Conservation (phyloP, 2,329 filamentous ascomycete species). For the Didymella lethalis region DNA sequence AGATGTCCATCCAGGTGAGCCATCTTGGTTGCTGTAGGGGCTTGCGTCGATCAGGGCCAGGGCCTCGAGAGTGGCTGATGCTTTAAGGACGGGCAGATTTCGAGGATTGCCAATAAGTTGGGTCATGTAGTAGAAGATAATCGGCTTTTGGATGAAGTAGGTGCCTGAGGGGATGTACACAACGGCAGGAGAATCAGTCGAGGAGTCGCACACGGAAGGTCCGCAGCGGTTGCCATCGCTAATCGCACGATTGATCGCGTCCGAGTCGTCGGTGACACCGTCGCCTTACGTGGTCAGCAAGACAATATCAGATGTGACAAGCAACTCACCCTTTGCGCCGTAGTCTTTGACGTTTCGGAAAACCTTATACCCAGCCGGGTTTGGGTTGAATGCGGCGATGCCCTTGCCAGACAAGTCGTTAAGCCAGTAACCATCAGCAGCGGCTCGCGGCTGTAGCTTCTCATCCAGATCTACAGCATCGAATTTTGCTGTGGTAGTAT, state of each 20-base stretch:
- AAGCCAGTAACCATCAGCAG: slow-evolving; percentile 51
- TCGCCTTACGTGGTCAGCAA: slow-evolving; percentile 41
- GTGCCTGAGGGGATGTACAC: slow-evolving; percentile 67
- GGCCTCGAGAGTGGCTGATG: slow-evolving; percentile 60
- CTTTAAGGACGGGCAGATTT: slow-evolving; percentile 63
- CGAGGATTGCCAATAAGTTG: slow-evolving; percentile 68
- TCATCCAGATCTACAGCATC: slow-evolving; percentile 10
- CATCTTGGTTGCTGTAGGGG: slow-evolving; percentile 54
- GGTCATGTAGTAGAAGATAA: slow-evolving; percentile 71
- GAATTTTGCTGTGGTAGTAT: slow-evolving; percentile 3
- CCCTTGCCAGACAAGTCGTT: slow-evolving; percentile 55
- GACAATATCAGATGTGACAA: neutral
- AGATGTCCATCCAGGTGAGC: slow-evolving; percentile 55
- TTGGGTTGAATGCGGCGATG: slow-evolving; percentile 51
- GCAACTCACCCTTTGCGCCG: slow-evolving; percentile 50
- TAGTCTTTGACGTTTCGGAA: slow-evolving; percentile 57
- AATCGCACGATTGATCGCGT: slow-evolving; percentile 62
- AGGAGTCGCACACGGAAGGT: slow-evolving; percentile 54
- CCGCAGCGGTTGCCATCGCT: slow-evolving; percentile 54
- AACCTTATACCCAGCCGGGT: slow-evolving; percentile 52
- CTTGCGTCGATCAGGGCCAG: slow-evolving; percentile 67
- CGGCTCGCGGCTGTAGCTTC: slow-evolving; percentile 10
- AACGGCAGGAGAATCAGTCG: slow-evolving; percentile 63
- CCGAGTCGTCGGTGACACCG: slow-evolving; percentile 58
- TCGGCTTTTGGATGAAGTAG: slow-evolving; percentile 60